Percentiles rank a stretch among this genome's conserved stretches.
Conservation (phyloP, 306 rosid genomes). For the Rubus idaeus region DNA sequence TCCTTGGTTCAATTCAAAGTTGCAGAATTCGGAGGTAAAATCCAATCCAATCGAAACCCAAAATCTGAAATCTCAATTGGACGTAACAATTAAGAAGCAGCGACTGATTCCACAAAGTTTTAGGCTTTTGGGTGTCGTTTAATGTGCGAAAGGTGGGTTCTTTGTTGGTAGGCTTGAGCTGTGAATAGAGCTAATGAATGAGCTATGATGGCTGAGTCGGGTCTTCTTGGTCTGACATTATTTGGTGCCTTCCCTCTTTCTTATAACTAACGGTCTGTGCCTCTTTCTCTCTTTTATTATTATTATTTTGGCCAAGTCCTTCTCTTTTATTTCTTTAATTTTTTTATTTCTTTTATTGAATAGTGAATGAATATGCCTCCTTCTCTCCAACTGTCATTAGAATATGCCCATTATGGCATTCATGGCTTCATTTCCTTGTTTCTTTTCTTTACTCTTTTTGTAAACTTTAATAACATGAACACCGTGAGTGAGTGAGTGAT, state of each 20-base stretch:
- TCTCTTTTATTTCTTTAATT: too few species aligned
- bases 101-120: too few species aligned
- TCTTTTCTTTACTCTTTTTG: background rate
- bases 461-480: background rate
- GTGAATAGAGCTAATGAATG: too few species aligned
- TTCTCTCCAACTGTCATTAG: slow-evolving; percentile 10
- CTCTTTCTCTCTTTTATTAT: background rate
- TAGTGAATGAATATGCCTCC: slow-evolving; percentile 34
- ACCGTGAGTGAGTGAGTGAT: background rate
- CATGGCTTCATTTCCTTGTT: background rate
- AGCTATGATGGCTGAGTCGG: background rate
- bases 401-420: slow-evolving; percentile 28
- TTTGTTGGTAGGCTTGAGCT: slow-evolving; percentile 8
- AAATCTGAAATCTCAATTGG: background rate
- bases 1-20: slow-evolving; percentile 8
- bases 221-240: background rate
- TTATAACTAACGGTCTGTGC: slow-evolving; percentile 38
- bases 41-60: background rate
- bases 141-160: background rate
- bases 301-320: too few species aligned
- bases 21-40: background rate
- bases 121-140: background rate
- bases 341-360: background rate
- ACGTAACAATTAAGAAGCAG: background rate
- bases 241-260: slow-evolving; percentile 6